Evolutionary conservation across 208 protist genomes (phyloP), one percentile per base, ranked within the genome.

Genomic region (Acanthamoeba lenticulata): DNA sequence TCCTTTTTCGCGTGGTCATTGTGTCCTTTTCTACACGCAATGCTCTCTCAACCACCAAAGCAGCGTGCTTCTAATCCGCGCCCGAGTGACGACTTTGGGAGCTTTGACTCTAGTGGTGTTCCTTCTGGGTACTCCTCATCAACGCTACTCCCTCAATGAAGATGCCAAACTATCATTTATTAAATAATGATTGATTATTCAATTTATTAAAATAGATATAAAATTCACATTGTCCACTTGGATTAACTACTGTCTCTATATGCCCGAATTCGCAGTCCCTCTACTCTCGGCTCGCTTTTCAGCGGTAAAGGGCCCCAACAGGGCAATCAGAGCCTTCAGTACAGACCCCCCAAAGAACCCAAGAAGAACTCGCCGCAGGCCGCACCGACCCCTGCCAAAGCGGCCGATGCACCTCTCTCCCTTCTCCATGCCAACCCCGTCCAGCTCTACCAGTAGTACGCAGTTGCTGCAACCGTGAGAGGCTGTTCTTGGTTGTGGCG

Each of bases 381-480:
- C 6, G 29, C 85, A n/a, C 32, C 83, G 4, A 29, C 47, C 6
- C 85, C 52, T 21, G 42, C 85, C 55, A 38, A 38, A 38, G 79
- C 79, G 29, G 55, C 32, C 15, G 85, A 91, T 13, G 36, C 52
- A 19, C 36, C 85, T 91, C 85, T 47, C 19, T 62, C 85, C n/a
- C 85, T 91, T 11, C 29, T 91, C 32, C 55, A 91, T 32, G 85
- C 85, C 57, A 74, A 52, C n/a, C 55, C 85, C 27, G 85, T 91
- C 38, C 85, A 91, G 42, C 85, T 91, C 27, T 91, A 69, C 38
- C 44, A 91, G 69, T 91, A 69, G 85, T 91, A 91, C 57, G 79
- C 29, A 4, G 19, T 11, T 55, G 21, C 4, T 32, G 2, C 36
- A 60, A 40, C n/a, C n/a, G n/a, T n/a, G n/a, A n/a, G n/a, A n/a